These are phyloP conservation scores for Gaeumannomyces tritici DNA, from an alignment of 2,329 filamentous ascomycete genomes.

Conservation along the genomic window DNA sequence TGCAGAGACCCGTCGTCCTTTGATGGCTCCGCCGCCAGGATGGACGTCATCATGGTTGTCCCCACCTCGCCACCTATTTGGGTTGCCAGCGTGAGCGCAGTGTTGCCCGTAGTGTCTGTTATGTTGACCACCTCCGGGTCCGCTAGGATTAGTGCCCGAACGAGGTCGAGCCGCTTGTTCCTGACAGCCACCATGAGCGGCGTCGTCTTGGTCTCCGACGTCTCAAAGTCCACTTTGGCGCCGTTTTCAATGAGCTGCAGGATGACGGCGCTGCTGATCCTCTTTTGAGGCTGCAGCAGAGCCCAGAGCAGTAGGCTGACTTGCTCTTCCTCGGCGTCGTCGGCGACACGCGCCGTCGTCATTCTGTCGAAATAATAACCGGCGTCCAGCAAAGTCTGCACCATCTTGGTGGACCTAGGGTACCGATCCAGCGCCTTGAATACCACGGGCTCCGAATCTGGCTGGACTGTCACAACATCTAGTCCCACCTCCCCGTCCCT, in stretches of 20 bases:
- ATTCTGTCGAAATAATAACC: constrained; percentile 52
- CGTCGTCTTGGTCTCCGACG: constrained; percentile 40
- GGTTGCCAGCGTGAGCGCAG: constrained; percentile 51
- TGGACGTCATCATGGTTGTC: constrained; percentile 41
- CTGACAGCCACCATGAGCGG: constrained; percentile 52
- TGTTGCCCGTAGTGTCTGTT: constrained; percentile 45
- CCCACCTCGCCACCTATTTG: constrained; percentile 41
- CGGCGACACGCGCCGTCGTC: constrained; percentile 30
- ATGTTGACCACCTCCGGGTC: constrained; percentile 48
- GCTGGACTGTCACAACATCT: constrained; percentile 37
- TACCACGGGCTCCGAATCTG: constrained; percentile 35
- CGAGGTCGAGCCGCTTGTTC: constrained; percentile 44
- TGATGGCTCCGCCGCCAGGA: constrained; percentile 46
- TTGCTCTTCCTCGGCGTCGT: constrained; percentile 38
- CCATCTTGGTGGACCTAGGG: constrained; percentile 42
- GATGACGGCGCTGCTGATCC: constrained; percentile 48
- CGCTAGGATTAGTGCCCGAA: constrained; percentile 44
- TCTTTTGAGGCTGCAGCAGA: constrained; percentile 52
- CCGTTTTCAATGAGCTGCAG: constrained; percentile 42
- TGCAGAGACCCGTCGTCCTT: constrained; percentile 59
- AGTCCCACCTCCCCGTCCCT: constrained; percentile 34
- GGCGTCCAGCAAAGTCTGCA: constrained; percentile 42
- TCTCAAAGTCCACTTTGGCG: constrained; percentile 49
- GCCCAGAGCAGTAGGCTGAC: constrained; percentile 52
- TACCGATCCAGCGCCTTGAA: constrained; percentile 44